Evolutionary conservation across 2,329 filamentous ascomycete genomes (phyloP), one percentile per base, ranked within the genome.

Genomic region (Aspergillus fructus): DNA sequence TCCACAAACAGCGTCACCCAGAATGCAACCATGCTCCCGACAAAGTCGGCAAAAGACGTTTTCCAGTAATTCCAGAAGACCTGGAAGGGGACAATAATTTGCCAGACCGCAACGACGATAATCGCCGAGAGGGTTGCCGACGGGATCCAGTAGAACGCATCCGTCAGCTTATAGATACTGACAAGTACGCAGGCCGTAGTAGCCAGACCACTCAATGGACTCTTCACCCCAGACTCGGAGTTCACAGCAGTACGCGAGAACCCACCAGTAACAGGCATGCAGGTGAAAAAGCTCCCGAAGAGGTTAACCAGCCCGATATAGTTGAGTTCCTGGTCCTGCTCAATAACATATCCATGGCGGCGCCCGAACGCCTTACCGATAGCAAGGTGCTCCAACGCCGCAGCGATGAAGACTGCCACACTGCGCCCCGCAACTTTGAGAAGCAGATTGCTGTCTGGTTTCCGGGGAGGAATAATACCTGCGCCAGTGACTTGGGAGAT

Each of bases 161-260:
- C 85, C 0, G 93, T 88, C 46, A 97, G 79, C 11, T 90, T 89
- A 68, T 97, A 97, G 61, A 96, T 90, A 34, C 93, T 92, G 6
- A 97, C 79, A 0, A 97, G 82, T 3, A 97, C 93, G 13, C 97
- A 83, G 12, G 89, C 55, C 0, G 89, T 92, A 5, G 93, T 96
- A 62, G 97, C 89, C 45, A 96, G 83, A 75, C 93, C 93, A 15
- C 90, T 91, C 53, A 96, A 86, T 1, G 93, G 93, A 0, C 92
- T 96, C 19, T 91, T 86, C 3, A 96, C 93, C 67, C 93, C 93
- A 48, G 93, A 92, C 75, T 97, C 97, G 5, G 93, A 93, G 75
- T 96, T 96, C 77, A 97, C 96, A 53, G 93, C 93, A 27, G 93
- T 97, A 58, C 93, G 87, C 39, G 90, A 96, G 81, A 97, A 97